Evolutionary conservation across 2,329 filamentous ascomycete species (phyloP), one percentile per base, ranked within the genome.

Genomic region (Trichoderma lentiforme): DNA sequence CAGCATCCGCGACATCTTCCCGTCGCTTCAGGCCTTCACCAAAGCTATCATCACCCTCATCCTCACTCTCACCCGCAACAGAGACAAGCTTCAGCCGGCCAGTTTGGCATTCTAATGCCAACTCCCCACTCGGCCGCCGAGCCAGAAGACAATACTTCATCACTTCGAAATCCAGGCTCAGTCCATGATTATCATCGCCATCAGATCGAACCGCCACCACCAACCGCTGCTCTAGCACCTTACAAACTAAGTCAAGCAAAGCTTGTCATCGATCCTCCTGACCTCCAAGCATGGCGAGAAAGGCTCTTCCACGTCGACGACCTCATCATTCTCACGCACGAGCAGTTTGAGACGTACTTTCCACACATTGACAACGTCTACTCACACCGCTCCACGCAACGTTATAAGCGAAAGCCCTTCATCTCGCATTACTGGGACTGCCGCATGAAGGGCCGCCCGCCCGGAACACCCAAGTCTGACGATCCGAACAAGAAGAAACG

Each of bases 401-500:
- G 86, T 69, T 94, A 94, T 81, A 95, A 95, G 83, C 90, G 91
- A 77, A 93, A 93, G 76, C 90, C 91, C n/a, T 93, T 95, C 75
- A 86, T 94, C 70, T 93, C 92, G 1, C 92, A 94, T 81, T 95
- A 95, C 81, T 95, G 92, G 90, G 93, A 95, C 81, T 95, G 93
- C 77, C 88, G 93, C 39, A 87, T 95, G 77, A 95, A 95, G 81
- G 93, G 93, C 28, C 87, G 93, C 0, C 92, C 92, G 0, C 90
- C 92, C 0, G 93, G 93, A 34, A 95, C 92, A 4, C 91, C 91
- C 72, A 94, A 95, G 79, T 93, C 91, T 1, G 89, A 92, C 61
- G 92, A 95, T 76, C 92, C 93, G 0, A 90, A 89, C 79, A 94
- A 94, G 84, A 94, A 93, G 85, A 94, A 94, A 81, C 87, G 93